These are phyloP conservation scores for Fennellomyces sp. DNA, from an alignment of 371 early-diverging fungal species.

Conservation along the genomic window DNA sequence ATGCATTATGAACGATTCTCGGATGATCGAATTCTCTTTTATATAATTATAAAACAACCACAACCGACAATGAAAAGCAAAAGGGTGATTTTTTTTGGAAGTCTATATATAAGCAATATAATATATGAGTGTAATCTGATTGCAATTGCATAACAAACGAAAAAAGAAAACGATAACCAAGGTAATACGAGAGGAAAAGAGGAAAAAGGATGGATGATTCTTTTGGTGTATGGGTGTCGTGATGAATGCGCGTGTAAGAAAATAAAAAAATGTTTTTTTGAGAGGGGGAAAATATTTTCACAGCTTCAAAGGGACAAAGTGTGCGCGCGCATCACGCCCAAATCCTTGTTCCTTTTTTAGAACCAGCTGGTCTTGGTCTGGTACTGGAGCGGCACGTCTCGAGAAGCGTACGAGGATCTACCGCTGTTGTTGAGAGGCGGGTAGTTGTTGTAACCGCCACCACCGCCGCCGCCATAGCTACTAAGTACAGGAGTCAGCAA, in stretches of 20 bases:
- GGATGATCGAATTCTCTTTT: background rate
- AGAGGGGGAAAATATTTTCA: background rate
- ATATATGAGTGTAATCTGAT: background rate
- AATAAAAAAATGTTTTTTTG: background rate
- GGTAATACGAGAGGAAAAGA: background rate
- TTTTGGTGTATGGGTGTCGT: background rate
- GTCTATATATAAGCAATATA: background rate
- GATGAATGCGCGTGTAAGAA: background rate
- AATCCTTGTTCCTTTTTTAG: constrained; percentile 32
- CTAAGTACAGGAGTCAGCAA: background rate
- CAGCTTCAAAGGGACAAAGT: background rate
- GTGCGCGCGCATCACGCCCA: background rate
- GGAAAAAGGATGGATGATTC: background rate
- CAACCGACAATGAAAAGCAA: constrained; percentile 3
- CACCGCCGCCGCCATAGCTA: constrained; percentile 13
- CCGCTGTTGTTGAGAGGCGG: constrained; percentile 13
- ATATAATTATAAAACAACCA: constrained; percentile 6
- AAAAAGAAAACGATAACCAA: too few species aligned
- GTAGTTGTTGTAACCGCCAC: constrained; percentile 21
- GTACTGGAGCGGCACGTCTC: constrained; percentile 34
- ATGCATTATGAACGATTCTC: background rate
- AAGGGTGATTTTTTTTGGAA: background rate
- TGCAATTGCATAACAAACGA: background rate
- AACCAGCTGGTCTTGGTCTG: constrained; percentile 75
- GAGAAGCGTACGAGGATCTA: constrained; percentile 23